phyloP scores from a whole-genome alignment of 495 filamentous ascomycete genomes.

The Aspergillus egyptiacus region DNA sequence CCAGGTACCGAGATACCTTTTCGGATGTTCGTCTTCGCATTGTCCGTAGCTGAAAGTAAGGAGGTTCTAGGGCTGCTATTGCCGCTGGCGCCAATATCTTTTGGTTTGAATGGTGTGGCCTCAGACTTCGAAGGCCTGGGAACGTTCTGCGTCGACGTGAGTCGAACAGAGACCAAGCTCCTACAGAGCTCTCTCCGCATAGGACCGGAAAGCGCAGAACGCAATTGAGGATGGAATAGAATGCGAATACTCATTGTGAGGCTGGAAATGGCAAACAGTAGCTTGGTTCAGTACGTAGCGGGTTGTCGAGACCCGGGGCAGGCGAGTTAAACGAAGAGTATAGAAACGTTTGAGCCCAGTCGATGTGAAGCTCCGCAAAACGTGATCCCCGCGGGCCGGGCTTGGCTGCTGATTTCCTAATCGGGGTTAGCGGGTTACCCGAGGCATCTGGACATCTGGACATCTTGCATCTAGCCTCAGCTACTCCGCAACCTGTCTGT shows the following conservation, averaged over 20 bases:
- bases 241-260: constrained; percentile 27
- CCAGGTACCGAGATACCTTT: constrained; percentile 22
- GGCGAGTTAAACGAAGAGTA: not conserved
- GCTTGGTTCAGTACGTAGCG: not conserved
- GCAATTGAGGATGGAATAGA: constrained; percentile 33
- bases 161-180: constrained; percentile 23
- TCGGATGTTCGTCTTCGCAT: constrained; percentile 25
- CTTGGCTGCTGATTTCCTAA: constrained; percentile 1
- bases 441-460: constrained; percentile 1
- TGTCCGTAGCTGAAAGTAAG: constrained; percentile 12
- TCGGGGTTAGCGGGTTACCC: constrained; percentile 3
- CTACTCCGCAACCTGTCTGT: not conserved
- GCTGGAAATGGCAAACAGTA: not conserved
- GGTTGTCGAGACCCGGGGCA: no score
- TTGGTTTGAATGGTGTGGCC: constrained; percentile 15
- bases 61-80: constrained; percentile 10
- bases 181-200: constrained; percentile 25
- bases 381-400: constrained; percentile 8
- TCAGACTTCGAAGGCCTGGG: constrained; percentile 26
- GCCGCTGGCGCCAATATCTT: constrained; percentile 18
- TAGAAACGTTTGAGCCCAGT: not conserved
- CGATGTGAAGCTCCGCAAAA: constrained; percentile 1
- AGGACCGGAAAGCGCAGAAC: constrained; percentile 22
- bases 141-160: constrained; percentile 27
- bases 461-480: constrained; percentile 5